Conservation (phyloP, 805 yeast species). For the Wickerhamiella nectarea region DNA sequence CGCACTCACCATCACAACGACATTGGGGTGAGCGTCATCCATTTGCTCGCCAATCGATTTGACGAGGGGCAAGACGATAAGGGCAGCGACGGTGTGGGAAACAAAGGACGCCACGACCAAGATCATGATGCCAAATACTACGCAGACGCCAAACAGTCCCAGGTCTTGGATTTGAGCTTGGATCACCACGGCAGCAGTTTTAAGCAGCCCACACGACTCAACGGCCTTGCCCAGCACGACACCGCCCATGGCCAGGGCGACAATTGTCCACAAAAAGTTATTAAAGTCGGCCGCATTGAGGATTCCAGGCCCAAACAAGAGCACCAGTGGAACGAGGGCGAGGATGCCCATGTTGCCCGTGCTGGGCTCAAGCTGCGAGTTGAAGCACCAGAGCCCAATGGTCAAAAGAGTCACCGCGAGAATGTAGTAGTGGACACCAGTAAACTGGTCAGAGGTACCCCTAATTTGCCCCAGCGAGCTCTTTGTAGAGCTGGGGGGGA, state of each 20-base stretch:
- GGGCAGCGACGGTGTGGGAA: conserved; percentile 93
- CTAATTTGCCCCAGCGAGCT: conserved; percentile 44
- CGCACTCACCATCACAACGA: conserved; percentile 54
- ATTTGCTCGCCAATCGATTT: conserved; percentile 67
- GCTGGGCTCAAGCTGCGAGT: conserved; percentile 52
- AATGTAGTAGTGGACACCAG: conserved; percentile 63
- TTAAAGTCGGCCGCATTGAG: conserved; percentile 83
- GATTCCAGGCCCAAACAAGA: conserved; percentile 86
- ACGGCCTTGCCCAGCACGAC: conserved; percentile 92
- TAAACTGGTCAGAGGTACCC: conserved; percentile 50
- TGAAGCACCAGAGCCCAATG: conserved; percentile 79
- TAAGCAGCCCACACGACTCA: conserved; percentile 72
- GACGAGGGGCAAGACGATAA: conserved; percentile 81
- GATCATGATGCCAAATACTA: conserved; percentile 71
- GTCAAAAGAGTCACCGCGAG: conserved; percentile 53
- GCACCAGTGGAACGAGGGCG: conserved; percentile 75
- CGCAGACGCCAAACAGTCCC: conserved; percentile 56
- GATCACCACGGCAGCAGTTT: conserved; percentile 60
- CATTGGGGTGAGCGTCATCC: conserved; percentile 60
- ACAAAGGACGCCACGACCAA: conserved; percentile 85
- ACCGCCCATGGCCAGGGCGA: conserved; percentile 95
- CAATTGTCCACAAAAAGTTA: conserved; percentile 93
- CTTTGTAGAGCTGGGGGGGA: conserved; percentile 36
- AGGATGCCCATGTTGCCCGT: conserved; percentile 97
- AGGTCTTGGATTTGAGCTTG: conserved; percentile 52